Base-by-base conservation (phyloP, 108 stramenopile genomes). In the Cyclostephanos invisitatus region DNA sequence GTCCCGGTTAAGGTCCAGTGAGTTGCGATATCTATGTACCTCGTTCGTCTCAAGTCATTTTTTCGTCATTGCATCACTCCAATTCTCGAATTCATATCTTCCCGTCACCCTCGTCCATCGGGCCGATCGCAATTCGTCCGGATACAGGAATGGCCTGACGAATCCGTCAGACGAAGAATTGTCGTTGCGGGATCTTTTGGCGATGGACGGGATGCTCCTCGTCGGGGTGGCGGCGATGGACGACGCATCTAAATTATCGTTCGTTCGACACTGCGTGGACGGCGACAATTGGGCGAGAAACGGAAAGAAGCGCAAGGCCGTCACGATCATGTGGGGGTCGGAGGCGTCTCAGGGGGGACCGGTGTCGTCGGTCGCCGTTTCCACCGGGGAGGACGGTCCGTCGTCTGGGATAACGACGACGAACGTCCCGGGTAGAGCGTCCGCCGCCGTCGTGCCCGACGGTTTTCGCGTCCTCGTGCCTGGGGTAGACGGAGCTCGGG, bases 181-280 rank as follows among this genome's bases (percentile, higher is more conserved):
- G 12, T 56, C 66, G 17, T 64, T 77, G 69, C 58, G 38, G 27
- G 78, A 80, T 61, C 70, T 86, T 25, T 40, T 73, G 11, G 38
- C 49, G 10, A 79, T 84, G 78, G 76, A 87, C 49, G 77, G 72
- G 22, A 67, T 87, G 4, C 47, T 85, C 18, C 69, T 87, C 21
- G 59, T 46, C 22, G 85, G 85, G n/a, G 46, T 87, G 10, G 54
- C 29, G 18, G 71, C 68, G 10, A n/a, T 87, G 70, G 44, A 53
- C 53, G 68, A 73, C 10, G 72, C 65, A 5, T 67, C 71, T 20
- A 69, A 76, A 46, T 37, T 27, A 14, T 24, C 7, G 0, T 68
- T 87, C 53, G 84, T 83, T 2, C 44, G 27, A 28, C 79, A 83
- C 65, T 67, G 73, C 50, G 67, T 61, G 44, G 55, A 87, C 32